Base-by-base conservation (phyloP, 2,329 filamentous ascomycete species). In the Pseudopithomyces chartarum region DNA sequence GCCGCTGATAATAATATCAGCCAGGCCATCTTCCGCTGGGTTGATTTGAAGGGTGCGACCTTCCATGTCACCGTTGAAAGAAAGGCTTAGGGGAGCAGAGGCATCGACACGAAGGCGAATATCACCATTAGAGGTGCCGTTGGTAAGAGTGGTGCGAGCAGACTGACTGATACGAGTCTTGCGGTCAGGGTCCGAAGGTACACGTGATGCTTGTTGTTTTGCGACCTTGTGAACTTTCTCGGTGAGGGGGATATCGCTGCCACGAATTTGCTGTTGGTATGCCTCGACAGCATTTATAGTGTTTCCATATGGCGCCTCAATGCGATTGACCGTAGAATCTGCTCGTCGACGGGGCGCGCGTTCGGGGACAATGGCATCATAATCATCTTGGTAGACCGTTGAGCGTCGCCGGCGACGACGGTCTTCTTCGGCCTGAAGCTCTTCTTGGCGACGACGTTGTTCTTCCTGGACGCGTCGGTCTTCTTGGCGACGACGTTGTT, bases 51-150 rank as follows among this genome's bases (percentile, higher is more conserved):
- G 59, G 10, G 65, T 73, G 48, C 74, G 73, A 13, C 73, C 73
- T 51, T 76, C 73, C 69, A 74, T 75, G 32, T 76, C 72, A 29
- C 74, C 74, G 38, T 69, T 70, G 53, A 76, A 68, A 19, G 69
- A 67, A 34, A 76, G 62, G 38, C 65, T 73, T 33, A 74, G 61
- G 29, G 68, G 67, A 20, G 68, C 66, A 23, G 70, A 66, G 17
- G 69, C 66, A 53, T 71, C 71, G 12, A 76, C 65, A n/a, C 68
- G 66, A 22, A 76, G 67, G 33, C 71, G 71, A 47, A 76, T 73
- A 52, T 75, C 73, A 17, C 71, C 72, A 32, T 69, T 68, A 6
- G 44, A 55, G 13, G 55, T 62, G 42, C 60, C 63, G 44, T 65
- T 71, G 11, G 69, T 73, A 45, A 70, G 52, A 15, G 63, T 62